Base-by-base conservation (phyloP, 1,139 yeast species). In the Magnusiomyces fungicola region DNA sequence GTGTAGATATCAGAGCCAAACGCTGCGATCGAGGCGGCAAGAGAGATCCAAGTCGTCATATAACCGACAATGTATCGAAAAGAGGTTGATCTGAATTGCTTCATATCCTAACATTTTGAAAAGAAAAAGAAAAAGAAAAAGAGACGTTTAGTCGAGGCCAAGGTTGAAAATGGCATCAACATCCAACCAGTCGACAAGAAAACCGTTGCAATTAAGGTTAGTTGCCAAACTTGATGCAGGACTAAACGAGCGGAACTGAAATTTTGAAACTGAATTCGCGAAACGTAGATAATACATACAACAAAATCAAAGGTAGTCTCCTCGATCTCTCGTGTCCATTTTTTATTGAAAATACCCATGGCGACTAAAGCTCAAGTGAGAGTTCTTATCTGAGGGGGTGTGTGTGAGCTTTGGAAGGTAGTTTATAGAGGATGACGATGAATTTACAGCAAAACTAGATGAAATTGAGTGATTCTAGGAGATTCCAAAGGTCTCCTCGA, bases 1-100 rank as follows among this genome's bases (percentile, higher is more conserved):
- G 96, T 86, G 67, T 86, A 88, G 23, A 87, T 73, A 68, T 88
- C 97, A 3, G 85, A 75, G 1, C 74, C 87, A 45, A 84, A 70
- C 49, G 85, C 76, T 0, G 80, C 79, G 51, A 79, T 60, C 37
- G 82, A 76, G 50, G 86, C 67, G 16, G 78, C 42, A 22, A 82
- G 67, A 49, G 78, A 64, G 3, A 75, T 53, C 73, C 82, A 74
- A 65, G 78, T 71, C 56, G 72, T 61, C 3, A 78, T 46, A 60
- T 81, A 86, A 55, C 78, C 75, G 40, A 73, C 55, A 2, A 86
- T 56, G 3, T 88, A 81, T 42, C 76, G 63, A 55, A 74, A 69
- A 21, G 72, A 72, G 48, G 72, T 71, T 57, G 82, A 81, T 52
- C 72, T 73, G 67, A 85, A 88, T 52, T 66, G 66, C 24, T 64